Evolutionary conservation across 495 filamentous ascomycete species (phyloP).

Genomic region (Aspergillus haitiensis): DNA sequence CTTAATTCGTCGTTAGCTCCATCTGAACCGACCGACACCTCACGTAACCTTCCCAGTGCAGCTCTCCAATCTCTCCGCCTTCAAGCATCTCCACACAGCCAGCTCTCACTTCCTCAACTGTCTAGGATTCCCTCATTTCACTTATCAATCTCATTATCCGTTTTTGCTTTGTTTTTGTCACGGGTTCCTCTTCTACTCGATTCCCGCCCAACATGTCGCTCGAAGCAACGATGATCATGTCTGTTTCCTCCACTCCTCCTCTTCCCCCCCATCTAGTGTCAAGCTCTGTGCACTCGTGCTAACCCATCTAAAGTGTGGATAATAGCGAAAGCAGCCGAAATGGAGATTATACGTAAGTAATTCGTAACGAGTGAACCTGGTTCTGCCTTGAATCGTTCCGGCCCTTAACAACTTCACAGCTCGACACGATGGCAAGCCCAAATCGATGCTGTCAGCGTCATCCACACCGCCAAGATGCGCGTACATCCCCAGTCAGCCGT

Average conservation of each 20-base stretch:
- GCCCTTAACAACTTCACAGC: constrained; percentile 41
- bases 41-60: constrained; percentile 10
- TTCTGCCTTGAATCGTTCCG: constrained; percentile 7
- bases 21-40: constrained; percentile 27
- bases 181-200: not conserved
- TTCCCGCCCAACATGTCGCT: constrained; percentile 60
- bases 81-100: constrained; percentile 2
- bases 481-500: constrained; percentile 95
- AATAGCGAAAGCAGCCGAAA: constrained; percentile 98
- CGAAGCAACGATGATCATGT: constrained; percentile 77
- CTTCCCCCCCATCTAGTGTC: not conserved
- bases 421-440: constrained; percentile 95
- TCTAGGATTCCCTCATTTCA: too few species aligned
- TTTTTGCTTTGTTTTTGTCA: constrained; percentile 19
- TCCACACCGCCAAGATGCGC: constrained; percentile 91
- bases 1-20: constrained; percentile 28
- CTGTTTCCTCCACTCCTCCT: constrained; percentile 31
- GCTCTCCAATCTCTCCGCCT: constrained; percentile 11
- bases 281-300: constrained; percentile 27
- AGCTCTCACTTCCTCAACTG: too few species aligned
- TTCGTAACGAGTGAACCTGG: not conserved
- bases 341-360: constrained; percentile 76
- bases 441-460: constrained; percentile 88
- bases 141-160: not conserved
- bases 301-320: constrained; percentile 66